phyloP scores from a whole-genome alignment of 352 stramenopile genomes.

The Globisporangium nagaii region DNA sequence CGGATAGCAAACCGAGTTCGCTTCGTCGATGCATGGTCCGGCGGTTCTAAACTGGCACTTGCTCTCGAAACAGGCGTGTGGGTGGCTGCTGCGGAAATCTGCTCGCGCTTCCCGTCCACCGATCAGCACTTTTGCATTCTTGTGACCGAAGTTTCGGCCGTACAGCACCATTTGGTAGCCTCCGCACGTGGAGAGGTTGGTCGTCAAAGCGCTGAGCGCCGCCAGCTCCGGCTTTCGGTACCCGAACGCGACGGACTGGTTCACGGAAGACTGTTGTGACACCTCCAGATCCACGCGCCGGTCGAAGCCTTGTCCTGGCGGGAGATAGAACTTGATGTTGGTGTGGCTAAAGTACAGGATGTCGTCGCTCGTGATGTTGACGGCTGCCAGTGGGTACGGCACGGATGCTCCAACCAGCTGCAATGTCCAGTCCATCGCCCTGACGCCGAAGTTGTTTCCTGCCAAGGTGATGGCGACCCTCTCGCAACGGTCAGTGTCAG shows the following conservation, averaged over 20 bases:
- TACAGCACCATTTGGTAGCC: constrained; percentile 51
- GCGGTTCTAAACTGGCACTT: constrained; percentile 40
- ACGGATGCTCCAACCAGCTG: constrained; percentile 21
- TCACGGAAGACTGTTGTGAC: constrained; percentile 22
- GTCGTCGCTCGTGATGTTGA: constrained; percentile 28
- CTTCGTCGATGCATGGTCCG: constrained; percentile 41
- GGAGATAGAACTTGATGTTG: constrained; percentile 50
- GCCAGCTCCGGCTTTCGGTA: constrained; percentile 40
- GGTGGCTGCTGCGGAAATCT: constrained; percentile 34
- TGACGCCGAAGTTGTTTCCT: constrained; percentile 49
- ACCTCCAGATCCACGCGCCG: constrained; percentile 29
- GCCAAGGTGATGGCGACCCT: constrained; percentile 34
- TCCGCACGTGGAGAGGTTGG: constrained; percentile 57
- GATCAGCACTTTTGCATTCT: constrained; percentile 34
- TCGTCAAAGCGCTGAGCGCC: constrained; percentile 31
- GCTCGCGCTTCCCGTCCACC: constrained; percentile 45
- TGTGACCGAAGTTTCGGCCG: constrained; percentile 57
- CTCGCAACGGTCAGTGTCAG: constrained; percentile 37
- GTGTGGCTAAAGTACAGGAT: constrained; percentile 58
- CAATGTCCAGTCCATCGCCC: constrained; percentile 34
- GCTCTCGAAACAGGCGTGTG: constrained; percentile 21
- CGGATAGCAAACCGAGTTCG: constrained; percentile 44
- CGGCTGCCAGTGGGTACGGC: constrained; percentile 10
- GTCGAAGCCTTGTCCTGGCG: constrained; percentile 38
- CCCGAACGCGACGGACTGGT: constrained; percentile 30